Evolutionary conservation across 2,329 filamentous ascomycete species (phyloP).

Genomic region (Neofusicoccum umdonicola): DNA sequence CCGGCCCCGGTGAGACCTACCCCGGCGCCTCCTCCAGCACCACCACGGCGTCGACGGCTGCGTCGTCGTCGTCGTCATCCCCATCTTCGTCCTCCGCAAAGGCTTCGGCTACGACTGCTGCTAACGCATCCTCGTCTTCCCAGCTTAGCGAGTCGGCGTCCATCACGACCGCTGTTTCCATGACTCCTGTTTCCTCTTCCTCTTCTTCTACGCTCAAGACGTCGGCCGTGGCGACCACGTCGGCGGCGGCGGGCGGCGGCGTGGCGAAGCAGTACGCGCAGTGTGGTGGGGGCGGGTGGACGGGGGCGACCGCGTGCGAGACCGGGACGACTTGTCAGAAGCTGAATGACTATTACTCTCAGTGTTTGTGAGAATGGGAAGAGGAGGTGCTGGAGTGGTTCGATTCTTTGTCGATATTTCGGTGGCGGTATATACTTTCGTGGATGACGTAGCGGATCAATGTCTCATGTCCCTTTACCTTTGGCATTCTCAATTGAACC

Average conservation of each 20-base stretch:
- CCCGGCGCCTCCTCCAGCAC: no score
- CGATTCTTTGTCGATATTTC: not conserved
- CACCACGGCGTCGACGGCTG: not conserved
- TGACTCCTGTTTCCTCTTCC: not conserved
- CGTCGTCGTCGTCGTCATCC: not conserved
- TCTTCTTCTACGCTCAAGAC: not conserved
- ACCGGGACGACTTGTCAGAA: constrained; percentile 22
- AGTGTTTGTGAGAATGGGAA: constrained; percentile 21
- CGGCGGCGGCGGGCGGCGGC: not conserved
- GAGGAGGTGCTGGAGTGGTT: not conserved
- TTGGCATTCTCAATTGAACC: not conserved
- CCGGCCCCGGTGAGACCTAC: constrained; percentile 20
- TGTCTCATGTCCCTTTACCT: not conserved
- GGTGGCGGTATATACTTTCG: not conserved
- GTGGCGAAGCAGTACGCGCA: constrained; percentile 13
- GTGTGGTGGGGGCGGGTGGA: constrained; percentile 24
- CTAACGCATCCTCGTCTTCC: not conserved
- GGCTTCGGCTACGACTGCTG: not conserved
- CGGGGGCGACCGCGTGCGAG: constrained; percentile 24
- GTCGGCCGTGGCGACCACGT: not conserved
- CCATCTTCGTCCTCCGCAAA: not conserved
- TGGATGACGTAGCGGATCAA: not conserved
- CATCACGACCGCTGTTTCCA: not conserved
- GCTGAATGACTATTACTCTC: constrained; percentile 24
- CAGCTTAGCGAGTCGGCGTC: not conserved